phyloP scores from a whole-genome alignment of 768 basidiomycete species.

The Mycena indigotica region DNA sequence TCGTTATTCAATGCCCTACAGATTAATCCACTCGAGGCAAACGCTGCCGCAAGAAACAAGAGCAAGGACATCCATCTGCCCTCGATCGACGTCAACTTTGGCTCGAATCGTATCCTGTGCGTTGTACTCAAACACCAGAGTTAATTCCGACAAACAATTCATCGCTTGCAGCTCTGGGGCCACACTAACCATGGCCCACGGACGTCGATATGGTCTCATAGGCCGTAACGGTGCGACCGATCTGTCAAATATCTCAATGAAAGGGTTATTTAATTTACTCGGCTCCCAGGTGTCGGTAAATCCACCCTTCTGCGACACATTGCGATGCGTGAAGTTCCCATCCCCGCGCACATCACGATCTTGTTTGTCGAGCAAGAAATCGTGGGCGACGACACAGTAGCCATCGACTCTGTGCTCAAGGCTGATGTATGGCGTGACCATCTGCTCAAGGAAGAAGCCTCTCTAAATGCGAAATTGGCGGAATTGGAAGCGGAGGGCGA shows the following conservation, averaged over 20 bases:
- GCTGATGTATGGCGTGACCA: slow-evolving; percentile 99
- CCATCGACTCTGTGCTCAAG: slow-evolving; percentile 94
- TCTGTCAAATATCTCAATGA: neutral
- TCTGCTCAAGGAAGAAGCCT: slow-evolving; percentile 79
- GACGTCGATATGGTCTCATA: slow-evolving; percentile 89
- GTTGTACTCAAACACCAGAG: slow-evolving; percentile 12
- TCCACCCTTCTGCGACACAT: slow-evolving; percentile 94
- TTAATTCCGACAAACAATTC: slow-evolving; percentile 6
- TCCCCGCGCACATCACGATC: slow-evolving; percentile 94
- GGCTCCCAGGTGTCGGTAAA: slow-evolving; percentile 80
- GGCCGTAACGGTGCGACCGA: slow-evolving; percentile 72
- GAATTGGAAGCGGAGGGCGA: slow-evolving; percentile 75
- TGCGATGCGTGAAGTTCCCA: slow-evolving; percentile 90
- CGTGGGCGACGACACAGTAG: slow-evolving; percentile 88
- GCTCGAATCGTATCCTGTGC: slow-evolving; percentile 89
- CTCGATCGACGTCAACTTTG: slow-evolving; percentile 95
- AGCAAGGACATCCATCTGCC: slow-evolving; percentile 96
- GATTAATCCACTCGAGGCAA: slow-evolving; percentile 92
- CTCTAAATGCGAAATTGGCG: slow-evolving; percentile 71
- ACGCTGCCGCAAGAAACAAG: slow-evolving; percentile 81
- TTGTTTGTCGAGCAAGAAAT: slow-evolving; percentile 99
- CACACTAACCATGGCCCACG: slow-evolving; percentile 83
- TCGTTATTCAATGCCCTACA: slow-evolving; percentile 27
- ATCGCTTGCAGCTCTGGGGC: slow-evolving; percentile 84
- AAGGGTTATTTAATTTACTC: slow-evolving; percentile 1